Evolutionary conservation across 768 basidiomycete genomes (phyloP).

Genomic region (Podaxis carcinomalis): DNA sequence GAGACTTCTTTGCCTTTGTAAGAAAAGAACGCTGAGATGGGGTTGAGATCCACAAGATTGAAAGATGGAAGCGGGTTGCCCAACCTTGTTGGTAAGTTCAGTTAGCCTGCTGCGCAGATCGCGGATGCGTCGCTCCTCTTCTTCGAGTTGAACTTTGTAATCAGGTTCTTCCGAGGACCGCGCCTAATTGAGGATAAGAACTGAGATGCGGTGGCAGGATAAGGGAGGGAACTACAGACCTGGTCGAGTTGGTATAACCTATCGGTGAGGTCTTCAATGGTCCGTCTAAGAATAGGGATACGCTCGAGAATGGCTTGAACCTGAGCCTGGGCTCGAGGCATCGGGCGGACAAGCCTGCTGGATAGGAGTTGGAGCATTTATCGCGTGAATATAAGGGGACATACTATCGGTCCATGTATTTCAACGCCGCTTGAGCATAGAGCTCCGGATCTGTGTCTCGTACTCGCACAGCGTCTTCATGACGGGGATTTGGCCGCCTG

Average conservation of each 20-base stretch:
- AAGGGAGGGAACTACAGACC: background rate
- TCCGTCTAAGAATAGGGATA: constrained; percentile 32
- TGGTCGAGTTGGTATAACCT: constrained; percentile 13
- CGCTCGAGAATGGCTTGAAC: constrained; percentile 38
- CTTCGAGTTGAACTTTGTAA: constrained; percentile 31
- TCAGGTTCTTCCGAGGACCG: constrained; percentile 8
- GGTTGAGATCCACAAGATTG: background rate
- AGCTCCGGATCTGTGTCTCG: constrained; percentile 65
- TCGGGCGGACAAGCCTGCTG: constrained; percentile 42
- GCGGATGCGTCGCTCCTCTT: constrained; percentile 38
- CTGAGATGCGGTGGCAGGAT: background rate
- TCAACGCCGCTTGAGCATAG: constrained; percentile 71
- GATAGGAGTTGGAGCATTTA: constrained; percentile 9
- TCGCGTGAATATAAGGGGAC: constrained; percentile 22
- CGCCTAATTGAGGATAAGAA: background rate
- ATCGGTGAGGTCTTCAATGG: constrained; percentile 28
- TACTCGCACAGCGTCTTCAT: constrained; percentile 28
- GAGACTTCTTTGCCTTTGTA: constrained; percentile 6
- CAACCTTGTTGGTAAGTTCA: constrained; percentile 38
- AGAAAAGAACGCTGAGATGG: constrained; percentile 8
- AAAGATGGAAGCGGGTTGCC: constrained; percentile 2
- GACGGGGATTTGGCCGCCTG: constrained; percentile 37
- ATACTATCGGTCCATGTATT: constrained; percentile 75
- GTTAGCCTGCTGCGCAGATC: constrained; percentile 32
- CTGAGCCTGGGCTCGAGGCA: constrained; percentile 47